Evolutionary conservation across 345 rosid genomes (phyloP), one percentile per base, ranked within the genome.

Genomic region (Eucalyptus leucophloia): DNA sequence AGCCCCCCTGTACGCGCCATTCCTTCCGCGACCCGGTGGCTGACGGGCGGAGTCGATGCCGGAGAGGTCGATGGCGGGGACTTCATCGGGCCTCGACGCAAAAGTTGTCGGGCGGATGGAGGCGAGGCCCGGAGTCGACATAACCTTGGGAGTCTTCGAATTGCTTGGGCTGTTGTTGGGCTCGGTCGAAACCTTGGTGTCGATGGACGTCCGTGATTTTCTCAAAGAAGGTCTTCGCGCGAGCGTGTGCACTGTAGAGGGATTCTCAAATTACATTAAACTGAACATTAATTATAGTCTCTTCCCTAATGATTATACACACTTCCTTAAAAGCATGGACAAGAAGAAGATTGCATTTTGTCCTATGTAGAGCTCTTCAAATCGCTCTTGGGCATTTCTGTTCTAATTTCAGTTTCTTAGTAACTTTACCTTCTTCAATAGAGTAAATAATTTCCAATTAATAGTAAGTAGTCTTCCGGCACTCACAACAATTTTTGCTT

Each of bases 61-160:
- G 5, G 93, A 90, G 44, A 94, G 92, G 89, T 93, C 95, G 67
- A 94, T 65, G 87, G 91, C 89, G 8, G 96, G 95, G 37, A 95
- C 90, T 82, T 80, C 6, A 40, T 49, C 50, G 40, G 40, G 30
- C 24, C 51, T 28, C 34, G 86, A 23, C 37, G 9, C 11, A 7
- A 11, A 23, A 60, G 80, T 65, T 60, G 60, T 89, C 58, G 86
- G 92, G 90, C 12, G 96, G 56, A 93, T 89, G 44, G 94, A 10
- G 58, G 93, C 86, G 62, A 94, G 34, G 86, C 96, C 96, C 1
- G 91, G 92, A 88, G 88, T 94, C 96, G 6, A 93, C 82, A 6
- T 88, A 65, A 3, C 95, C 90, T 85, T 88, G 94, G 94, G 6
- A 86, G 7, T 88, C 96, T 47, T 94, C 94, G 88, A 92, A 94